Conservation (phyloP, 306 rosid species). For the Sicyos baderoa region DNA sequence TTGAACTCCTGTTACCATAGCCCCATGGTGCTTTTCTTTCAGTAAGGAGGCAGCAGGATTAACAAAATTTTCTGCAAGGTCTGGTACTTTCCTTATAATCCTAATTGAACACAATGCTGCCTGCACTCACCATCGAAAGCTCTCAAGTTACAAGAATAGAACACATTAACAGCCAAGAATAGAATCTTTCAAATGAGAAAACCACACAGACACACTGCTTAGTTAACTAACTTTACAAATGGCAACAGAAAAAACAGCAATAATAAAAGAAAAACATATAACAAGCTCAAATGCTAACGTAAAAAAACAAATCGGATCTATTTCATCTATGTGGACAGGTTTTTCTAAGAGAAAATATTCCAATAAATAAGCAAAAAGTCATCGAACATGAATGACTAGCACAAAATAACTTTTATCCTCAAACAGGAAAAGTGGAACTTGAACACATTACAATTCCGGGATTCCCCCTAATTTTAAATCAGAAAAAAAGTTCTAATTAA, state of each 20-base stretch:
- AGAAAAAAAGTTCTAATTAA: neutral
- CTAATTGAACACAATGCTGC: constrained; percentile 95
- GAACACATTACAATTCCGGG: too few relatives aligned
- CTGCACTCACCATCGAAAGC: constrained; percentile 40
- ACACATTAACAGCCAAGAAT: too few relatives aligned
- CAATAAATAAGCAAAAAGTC: neutral
- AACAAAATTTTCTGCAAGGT: constrained; percentile 87
- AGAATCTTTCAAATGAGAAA: neutral
- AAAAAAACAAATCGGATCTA: neutral
- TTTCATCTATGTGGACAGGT: neutral
- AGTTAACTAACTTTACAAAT: neutral
- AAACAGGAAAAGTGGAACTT: neutral
- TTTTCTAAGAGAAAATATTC: neutral
- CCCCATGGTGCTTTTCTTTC: constrained; percentile 96
- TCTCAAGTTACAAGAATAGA: constrained; percentile 26
- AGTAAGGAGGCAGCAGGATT: constrained; percentile 83
- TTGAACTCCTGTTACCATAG: constrained; percentile 89
- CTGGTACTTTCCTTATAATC: constrained; percentile 95
- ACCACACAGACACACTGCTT: too few relatives aligned
- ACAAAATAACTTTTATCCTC: neutral
- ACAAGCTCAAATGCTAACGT: too few relatives aligned
- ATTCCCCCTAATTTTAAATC: neutral
- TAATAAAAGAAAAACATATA: too few relatives aligned
- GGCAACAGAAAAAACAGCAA: neutral
- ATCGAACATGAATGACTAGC: neutral